Base-by-base conservation (phyloP, 1,284 basidiomycete species). In the Cystobasidium sp. region DNA sequence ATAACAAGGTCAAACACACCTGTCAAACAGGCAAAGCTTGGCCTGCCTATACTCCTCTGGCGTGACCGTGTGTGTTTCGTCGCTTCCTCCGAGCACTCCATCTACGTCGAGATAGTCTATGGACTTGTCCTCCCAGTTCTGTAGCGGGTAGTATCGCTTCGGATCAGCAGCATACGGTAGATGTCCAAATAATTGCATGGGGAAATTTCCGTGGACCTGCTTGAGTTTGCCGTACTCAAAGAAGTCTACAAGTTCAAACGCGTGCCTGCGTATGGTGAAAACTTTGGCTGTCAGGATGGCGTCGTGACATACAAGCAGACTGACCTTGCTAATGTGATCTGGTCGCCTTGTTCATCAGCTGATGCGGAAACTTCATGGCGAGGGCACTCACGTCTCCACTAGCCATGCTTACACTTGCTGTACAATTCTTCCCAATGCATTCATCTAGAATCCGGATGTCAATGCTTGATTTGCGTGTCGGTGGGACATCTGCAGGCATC, bases 241-340 rank as follows among this genome's bases (percentile, higher is more conserved):
- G 68, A 76, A 52, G 75, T 76, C 56, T 75, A 77, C 61, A 68
- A 78, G 74, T 18, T 74, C 68, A 68, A 75, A 75, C 51, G 78
- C 55, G 70, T 68, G 31, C 58, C 78, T 64, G 65, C 31, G 6
- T 3, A 51, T 51, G 20, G 47, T 51, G 16, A 18, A 75, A 76
- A 47, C 1, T 46, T n/a, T 20, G 4, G 37, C 47, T 7, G 20
- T 9, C 47, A 10, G 14, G n/a, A 22, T n/a, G 39, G 67, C 10
- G 22, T 14, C 5, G 31, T 41, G 20, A 44, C 39, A 16, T 55
- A 10, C 43, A 5, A 18, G 53, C 18, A 24, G 6, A 59, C 39
- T 47, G 41, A 70, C 68, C 69, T 46, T 10, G 44, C 70, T 14
- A 73, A 41, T 0, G 70, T 73, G 43, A 73, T 59, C 70, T 73